Evolutionary conservation across 768 basidiomycete genomes (phyloP).

Genomic region (Kwoniella shandongensis): DNA sequence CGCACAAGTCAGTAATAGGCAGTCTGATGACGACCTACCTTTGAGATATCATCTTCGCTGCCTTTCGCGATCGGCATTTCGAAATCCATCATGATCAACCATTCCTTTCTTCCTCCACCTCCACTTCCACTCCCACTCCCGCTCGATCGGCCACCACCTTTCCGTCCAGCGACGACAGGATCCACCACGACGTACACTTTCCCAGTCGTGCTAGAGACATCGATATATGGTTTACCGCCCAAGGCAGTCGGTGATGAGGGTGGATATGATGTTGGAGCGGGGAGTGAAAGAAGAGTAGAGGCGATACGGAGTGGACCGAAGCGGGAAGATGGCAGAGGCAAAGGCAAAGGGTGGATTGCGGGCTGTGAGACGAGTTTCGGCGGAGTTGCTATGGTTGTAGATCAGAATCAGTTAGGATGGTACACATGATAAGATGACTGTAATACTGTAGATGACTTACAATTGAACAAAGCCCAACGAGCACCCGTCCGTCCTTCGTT

Average conservation of each 20-base stretch:
- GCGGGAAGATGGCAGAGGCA: constrained; percentile 9
- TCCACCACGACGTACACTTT: constrained; percentile 34
- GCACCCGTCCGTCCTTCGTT: constrained; percentile 12
- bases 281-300: constrained; percentile 21
- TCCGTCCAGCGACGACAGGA: constrained; percentile 7
- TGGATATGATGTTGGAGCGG: constrained; percentile 15
- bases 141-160: neutral
- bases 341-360: constrained; percentile 25
- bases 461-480: constrained; percentile 24
- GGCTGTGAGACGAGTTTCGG: constrained; percentile 15
- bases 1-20: neutral
- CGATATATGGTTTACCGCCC: constrained; percentile 24
- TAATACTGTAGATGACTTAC: constrained; percentile 8
- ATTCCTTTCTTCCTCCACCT: constrained; percentile 28
- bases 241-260: constrained; percentile 5
- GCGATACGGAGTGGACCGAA: constrained; percentile 16
- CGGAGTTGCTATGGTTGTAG: constrained; percentile 2
- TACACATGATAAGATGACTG: neutral
- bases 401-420: neutral
- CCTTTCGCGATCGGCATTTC: constrained; percentile 19
- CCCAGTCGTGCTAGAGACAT: constrained; percentile 31
- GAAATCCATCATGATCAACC: constrained; percentile 33
- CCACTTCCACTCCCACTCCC: neutral
- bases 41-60: constrained; percentile 15
- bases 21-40: constrained; percentile 16